Percentiles rank a stretch among this genome's conserved stretches.
phyloP scores from a whole-genome alignment of 305 asterid species.

The Solanum hybrid region DNA sequence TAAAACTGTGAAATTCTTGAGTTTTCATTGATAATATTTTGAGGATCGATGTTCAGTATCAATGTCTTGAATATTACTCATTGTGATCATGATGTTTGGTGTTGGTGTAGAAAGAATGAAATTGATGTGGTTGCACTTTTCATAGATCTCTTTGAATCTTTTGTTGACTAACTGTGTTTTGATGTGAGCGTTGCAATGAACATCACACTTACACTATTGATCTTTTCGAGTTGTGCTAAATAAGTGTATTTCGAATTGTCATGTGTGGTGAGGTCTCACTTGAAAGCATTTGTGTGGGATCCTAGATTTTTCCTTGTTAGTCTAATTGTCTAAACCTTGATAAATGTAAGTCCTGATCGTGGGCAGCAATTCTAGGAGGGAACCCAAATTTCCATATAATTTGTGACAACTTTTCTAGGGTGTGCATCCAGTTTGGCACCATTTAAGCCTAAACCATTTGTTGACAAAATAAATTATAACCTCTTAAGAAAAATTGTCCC shows the following conservation, averaged over 20 bases:
- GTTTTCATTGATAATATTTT: neutral
- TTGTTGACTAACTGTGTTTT: neutral
- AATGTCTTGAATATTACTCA: neutral
- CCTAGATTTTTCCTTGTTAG: neutral
- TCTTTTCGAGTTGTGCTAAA: neutral
- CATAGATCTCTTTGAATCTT: neutral
- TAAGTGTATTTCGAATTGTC: neutral
- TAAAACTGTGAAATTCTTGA: neutral
- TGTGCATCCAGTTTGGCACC: neutral
- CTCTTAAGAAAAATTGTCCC: neutral
- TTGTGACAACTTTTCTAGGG: neutral
- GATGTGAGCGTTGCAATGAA: neutral
- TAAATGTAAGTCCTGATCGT: neutral
- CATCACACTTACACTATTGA: neutral
- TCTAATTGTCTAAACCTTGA: neutral
- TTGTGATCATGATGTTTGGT: neutral
- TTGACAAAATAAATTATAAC: neutral
- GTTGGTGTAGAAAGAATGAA: neutral
- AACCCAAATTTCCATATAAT: neutral
- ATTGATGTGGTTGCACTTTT: neutral
- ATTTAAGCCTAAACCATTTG: neutral
- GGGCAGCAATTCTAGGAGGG: neutral
- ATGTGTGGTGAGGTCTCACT: neutral
- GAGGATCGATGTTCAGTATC: neutral
- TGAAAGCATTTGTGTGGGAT: neutral